Evolutionary conservation across 768 basidiomycete genomes (phyloP).

Genomic region (Coprinopsis strossmayeri): DNA sequence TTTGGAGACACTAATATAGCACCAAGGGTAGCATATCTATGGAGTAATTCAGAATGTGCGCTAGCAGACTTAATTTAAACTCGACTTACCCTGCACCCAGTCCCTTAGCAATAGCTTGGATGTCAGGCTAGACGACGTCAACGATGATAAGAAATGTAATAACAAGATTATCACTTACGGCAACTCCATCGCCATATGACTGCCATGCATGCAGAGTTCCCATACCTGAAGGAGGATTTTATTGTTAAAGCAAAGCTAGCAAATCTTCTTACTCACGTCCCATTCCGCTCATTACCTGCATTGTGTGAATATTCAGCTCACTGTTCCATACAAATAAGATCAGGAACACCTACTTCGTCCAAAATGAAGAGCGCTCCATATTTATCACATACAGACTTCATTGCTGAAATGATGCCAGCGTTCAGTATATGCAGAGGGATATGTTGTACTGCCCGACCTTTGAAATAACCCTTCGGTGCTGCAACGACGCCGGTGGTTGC

Average conservation of each 20-base stretch:
- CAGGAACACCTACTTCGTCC: slow-evolving; percentile 52
- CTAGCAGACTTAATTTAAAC: neutral
- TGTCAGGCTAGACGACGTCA: slow-evolving; percentile 49
- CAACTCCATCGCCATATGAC: slow-evolving; percentile 67
- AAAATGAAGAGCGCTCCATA: slow-evolving; percentile 75
- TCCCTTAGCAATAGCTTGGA: slow-evolving; percentile 87
- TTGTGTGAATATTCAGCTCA: too few species aligned
- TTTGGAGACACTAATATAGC: slow-evolving; percentile 71
- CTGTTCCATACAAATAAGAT: too few species aligned
- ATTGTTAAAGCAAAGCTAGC: neutral
- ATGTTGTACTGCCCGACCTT: too few species aligned
- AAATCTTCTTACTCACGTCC: slow-evolving; percentile 49
- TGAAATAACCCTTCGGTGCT: slow-evolving; percentile 81
- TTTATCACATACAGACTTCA: slow-evolving; percentile 78
- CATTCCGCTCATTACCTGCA: slow-evolving; percentile 88
- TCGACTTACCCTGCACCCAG: slow-evolving; percentile 73
- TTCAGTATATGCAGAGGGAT: too few species aligned
- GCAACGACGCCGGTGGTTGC: slow-evolving; percentile 74
- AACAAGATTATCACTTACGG: slow-evolving; percentile 24
- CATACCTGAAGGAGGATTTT: slow-evolving; percentile 49
- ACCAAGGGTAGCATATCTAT: slow-evolving; percentile 77
- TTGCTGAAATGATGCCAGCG: slow-evolving; percentile 31
- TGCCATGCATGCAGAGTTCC: slow-evolving; percentile 87
- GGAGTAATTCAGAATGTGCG: neutral
- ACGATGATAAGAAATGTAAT: neutral